These are phyloP conservation scores for Caulochytrium protostelioides DNA, from an alignment of 371 early-diverging fungal genomes.

Conservation along the genomic window DNA sequence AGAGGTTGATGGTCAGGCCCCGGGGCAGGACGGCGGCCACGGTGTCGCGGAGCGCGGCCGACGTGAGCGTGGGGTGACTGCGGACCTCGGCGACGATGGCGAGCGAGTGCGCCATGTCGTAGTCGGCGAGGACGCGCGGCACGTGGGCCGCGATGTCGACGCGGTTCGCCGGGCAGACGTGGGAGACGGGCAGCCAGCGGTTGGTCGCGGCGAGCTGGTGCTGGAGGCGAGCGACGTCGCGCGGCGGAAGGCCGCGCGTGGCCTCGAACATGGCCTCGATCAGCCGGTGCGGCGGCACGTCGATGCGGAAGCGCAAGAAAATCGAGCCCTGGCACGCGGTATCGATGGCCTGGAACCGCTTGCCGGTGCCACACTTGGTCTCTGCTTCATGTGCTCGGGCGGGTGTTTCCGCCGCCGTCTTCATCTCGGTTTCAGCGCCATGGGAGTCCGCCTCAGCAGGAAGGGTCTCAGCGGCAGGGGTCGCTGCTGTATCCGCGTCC, in stretches of 20 bases:
- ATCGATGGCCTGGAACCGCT: conserved; percentile 26
- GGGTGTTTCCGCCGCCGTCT: too few relatives aligned
- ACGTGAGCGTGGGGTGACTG: conserved; percentile 20
- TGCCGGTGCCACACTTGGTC: too few relatives aligned
- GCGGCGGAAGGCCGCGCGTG: neutral
- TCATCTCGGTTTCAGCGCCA: too few relatives aligned
- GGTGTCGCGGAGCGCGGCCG: conserved; percentile 14
- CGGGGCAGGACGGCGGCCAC: conserved; percentile 12
- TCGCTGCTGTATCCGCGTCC: too few relatives aligned
- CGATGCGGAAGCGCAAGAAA: conserved; percentile 27
- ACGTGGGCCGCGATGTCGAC: conserved; percentile 1
- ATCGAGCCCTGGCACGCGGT: conserved; percentile 28
- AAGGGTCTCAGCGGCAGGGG: too few relatives aligned
- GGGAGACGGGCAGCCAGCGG: conserved; percentile 28
- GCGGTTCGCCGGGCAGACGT: conserved; percentile 19
- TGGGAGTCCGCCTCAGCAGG: too few relatives aligned
- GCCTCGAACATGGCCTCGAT: conserved; percentile 14
- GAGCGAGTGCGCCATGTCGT: conserved; percentile 9
- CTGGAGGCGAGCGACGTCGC: neutral
- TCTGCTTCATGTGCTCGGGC: too few relatives aligned
- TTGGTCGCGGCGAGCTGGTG: conserved; percentile 1
- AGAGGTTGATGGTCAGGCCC: conserved; percentile 18
- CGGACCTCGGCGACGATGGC: conserved; percentile 25
- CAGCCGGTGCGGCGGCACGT: conserved; percentile 24
- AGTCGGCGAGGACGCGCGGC: neutral